Base-by-base conservation (phyloP, 768 basidiomycete genomes). In the Solioccasus polychromus region DNA sequence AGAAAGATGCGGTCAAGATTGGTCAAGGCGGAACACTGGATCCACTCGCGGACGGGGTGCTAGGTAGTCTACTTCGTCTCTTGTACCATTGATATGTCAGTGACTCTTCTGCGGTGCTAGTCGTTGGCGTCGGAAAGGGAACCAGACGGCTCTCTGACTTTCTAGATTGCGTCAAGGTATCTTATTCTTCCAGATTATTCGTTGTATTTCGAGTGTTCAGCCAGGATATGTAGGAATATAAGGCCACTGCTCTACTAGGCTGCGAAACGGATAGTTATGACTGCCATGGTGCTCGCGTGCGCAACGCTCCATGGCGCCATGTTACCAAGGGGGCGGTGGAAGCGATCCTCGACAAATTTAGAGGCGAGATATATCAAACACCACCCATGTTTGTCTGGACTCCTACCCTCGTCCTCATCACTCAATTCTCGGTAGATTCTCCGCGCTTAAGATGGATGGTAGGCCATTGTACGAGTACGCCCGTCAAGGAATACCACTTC, bases 391-490 rank as follows among this genome's bases (percentile, higher is more conserved):
- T 53, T 58, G 71, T 49, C 45, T 40, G 19, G 31, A 15, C 3
- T 26, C 44, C 34, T 23, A 41, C 23, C 11, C n/a, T 35, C 25
- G 18, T 34, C 30, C 41, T 30, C 12, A 34, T 19, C 42, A 38
- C 44, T 50, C 48, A 46, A 42, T 47, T 35, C 44, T 32, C 39
- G 7, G 23, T 61, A 97, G 95, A 61, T 99, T 94, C 68, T 98
- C 96, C 9, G 96, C 96, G 2, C 74, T 98, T 28, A 98, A 98
- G 68, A 98, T 98, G 94, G 93, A 98, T 54, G 96, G 96, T 1
- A 90, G 79, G 64, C 92, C 92, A 1, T 66, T 98, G 28, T 92
- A 98, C 63, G 94, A 98, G 57, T 99, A 98, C 61, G 96, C 96
- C 17, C 82, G 96, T 3, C 76, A 85, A 59, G 88, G 88, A 8